phyloP scores from a whole-genome alignment of 176 grass and related monocot species.

The Melocanna baccifera region DNA sequence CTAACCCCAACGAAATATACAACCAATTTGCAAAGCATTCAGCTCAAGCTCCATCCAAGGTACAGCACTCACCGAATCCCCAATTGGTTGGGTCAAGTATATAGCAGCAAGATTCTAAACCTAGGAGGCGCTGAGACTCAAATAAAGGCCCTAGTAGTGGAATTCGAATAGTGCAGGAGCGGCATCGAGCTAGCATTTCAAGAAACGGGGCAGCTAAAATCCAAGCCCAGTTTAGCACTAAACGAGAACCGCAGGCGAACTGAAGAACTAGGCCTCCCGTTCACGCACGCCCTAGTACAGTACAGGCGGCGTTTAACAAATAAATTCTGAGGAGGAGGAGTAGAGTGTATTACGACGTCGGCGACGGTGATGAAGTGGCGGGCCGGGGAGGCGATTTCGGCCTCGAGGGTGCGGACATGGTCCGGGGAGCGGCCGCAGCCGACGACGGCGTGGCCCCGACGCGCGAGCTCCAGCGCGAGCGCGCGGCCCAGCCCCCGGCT shows the following conservation, averaged over 20 bases:
- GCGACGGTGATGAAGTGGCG: constrained; percentile 70
- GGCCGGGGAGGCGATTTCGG: constrained; percentile 56
- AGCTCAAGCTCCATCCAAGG: neutral
- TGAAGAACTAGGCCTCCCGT: constrained; percentile 6
- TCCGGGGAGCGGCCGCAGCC: constrained; percentile 84
- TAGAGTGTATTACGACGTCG: constrained; percentile 54
- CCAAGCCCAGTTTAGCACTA: neutral
- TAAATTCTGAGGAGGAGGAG: too few relatives aligned
- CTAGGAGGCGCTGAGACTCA: neutral
- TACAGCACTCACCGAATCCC: neutral
- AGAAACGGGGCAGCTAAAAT: neutral
- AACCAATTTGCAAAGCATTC: neutral
- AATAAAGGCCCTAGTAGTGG: neutral
- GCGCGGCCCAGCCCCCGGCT: constrained; percentile 85
- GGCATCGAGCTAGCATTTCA: neutral
- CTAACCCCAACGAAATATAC: neutral
- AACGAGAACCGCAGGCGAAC: neutral
- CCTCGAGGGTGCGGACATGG: constrained; percentile 59
- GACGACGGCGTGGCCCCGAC: constrained; percentile 66
- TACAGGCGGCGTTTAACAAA: neutral
- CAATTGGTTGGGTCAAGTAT: neutral
- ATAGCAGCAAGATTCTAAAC: constrained; percentile 1
- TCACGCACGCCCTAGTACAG: neutral
- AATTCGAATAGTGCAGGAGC: neutral
- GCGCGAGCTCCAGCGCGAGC: constrained; percentile 72